Percentiles rank a stretch among this genome's conserved stretches.
Evolutionary conservation across 805 yeast genomes (phyloP).

Genomic region (Candida qinlingensis): DNA sequence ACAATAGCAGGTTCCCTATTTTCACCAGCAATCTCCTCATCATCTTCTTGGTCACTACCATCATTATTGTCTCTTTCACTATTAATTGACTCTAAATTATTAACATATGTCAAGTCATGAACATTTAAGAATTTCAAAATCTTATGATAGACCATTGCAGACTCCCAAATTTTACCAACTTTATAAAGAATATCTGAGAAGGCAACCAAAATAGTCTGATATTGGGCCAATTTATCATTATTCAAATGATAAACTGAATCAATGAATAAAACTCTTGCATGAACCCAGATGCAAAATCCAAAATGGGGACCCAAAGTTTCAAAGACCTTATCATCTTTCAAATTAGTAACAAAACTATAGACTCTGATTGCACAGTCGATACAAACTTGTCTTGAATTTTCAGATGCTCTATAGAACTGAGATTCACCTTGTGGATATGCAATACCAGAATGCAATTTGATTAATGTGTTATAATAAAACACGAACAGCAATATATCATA

Average conservation of each 20-base stretch:
- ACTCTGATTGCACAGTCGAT: slow-evolving; percentile 18
- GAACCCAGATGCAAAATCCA: slow-evolving; percentile 30
- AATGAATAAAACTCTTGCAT: slow-evolving; percentile 29
- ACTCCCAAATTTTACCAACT: slow-evolving; percentile 26
- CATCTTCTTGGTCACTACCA: slow-evolving; percentile 16
- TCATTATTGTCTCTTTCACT: slow-evolving; percentile 14
- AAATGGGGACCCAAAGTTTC: slow-evolving; percentile 28
- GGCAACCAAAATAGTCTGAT: slow-evolving; percentile 11
- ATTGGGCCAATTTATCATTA: slow-evolving; percentile 1
- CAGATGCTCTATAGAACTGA: slow-evolving; percentile 17
- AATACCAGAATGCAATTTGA: slow-evolving; percentile 20
- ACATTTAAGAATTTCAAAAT: slow-evolving; percentile 24
- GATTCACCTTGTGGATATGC: slow-evolving; percentile 24
- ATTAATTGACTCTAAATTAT: background rate
- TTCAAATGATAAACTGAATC: slow-evolving; percentile 20
- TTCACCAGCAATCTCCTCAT: slow-evolving; percentile 24
- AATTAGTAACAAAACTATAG: slow-evolving; percentile 11
- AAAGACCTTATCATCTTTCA: slow-evolving; percentile 15
- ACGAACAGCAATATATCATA: slow-evolving; percentile 20
- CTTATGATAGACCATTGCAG: slow-evolving; percentile 25
- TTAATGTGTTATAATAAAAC: slow-evolving; percentile 17
- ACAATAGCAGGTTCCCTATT: slow-evolving; percentile 31
- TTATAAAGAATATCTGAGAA: slow-evolving; percentile 17
- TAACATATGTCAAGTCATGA: slow-evolving; percentile 21
- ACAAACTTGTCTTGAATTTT: slow-evolving; percentile 19